Evolutionary conservation across 2,329 filamentous ascomycete genomes (phyloP).

Genomic region (Cercospora beticola): DNA sequence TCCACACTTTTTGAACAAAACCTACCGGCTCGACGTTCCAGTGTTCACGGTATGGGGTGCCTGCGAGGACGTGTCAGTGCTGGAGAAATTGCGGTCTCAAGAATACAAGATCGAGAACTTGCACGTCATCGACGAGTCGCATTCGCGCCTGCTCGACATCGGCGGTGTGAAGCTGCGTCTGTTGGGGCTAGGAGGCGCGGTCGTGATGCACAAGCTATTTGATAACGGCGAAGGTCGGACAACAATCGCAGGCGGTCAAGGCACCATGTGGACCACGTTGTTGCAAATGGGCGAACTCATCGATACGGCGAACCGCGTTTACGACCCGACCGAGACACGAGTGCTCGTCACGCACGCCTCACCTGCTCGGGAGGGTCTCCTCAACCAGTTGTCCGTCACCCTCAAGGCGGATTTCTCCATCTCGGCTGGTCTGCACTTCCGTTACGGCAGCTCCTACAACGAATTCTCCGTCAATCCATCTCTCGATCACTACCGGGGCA

Average conservation of each 20-base stretch:
- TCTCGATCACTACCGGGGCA: conserved; percentile 95
- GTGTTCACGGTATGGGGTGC: conserved; percentile 99
- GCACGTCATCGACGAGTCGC: conserved; percentile 97
- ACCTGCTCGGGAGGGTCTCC: conserved; percentile 88
- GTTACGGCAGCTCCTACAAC: conserved; percentile 98
- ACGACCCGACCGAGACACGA: conserved; percentile 95
- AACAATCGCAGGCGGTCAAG: conserved; percentile 95
- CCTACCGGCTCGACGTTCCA: conserved; percentile 87
- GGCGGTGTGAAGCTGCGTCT: conserved; percentile 94
- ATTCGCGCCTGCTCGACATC: conserved; percentile 89
- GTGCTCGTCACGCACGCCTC: conserved; percentile 97
- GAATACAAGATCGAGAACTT: conserved; percentile 98
- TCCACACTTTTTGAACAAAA: conserved; percentile 80
- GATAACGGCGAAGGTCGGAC: conserved; percentile 97
- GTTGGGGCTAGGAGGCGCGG: conserved; percentile 88
- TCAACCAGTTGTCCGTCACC: conserved; percentile 96
- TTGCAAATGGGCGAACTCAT: conserved; percentile 98
- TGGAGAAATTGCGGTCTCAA: conserved; percentile 95
- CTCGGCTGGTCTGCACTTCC: conserved; percentile 95
- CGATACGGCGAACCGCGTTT: conserved; percentile 96
- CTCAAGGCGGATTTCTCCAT: conserved; percentile 98
- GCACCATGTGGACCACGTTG: conserved; percentile 99
- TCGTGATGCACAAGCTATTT: conserved; percentile 99
- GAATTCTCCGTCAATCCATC: conserved; percentile 99
- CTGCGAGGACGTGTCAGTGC: conserved; percentile 93